phyloP scores from a whole-genome alignment of 2,329 filamentous ascomycete species.

The Leptoxyphium fumago region DNA sequence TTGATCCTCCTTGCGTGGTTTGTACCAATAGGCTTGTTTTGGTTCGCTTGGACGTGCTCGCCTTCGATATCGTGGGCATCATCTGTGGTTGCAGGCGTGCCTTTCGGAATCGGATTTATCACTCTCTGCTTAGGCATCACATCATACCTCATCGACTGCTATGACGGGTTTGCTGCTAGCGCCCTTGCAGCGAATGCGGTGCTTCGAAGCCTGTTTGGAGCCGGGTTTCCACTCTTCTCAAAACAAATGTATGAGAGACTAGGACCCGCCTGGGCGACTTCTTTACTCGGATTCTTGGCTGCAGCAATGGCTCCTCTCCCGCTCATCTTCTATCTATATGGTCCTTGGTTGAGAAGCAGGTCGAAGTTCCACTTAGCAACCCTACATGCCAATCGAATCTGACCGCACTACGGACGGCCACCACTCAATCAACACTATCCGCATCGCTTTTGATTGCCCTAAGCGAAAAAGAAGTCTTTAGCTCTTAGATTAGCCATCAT shows the following conservation, averaged over 20 bases:
- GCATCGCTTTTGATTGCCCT: too few relatives aligned
- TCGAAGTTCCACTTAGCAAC: constrained; percentile 12
- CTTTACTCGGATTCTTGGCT: constrained; percentile 31
- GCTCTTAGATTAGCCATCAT: too few relatives aligned
- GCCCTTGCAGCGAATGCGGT: constrained; percentile 19
- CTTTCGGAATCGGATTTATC: not conserved
- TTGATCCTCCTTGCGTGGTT: constrained; percentile 2
- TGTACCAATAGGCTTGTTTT: constrained; percentile 21
- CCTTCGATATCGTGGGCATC: constrained; percentile 23
- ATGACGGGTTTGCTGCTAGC: constrained; percentile 23
- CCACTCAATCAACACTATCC: too few relatives aligned
- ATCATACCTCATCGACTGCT: constrained; percentile 41
- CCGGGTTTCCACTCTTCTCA: constrained; percentile 17
- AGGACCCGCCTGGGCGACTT: constrained; percentile 16
- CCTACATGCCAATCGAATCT: too few relatives aligned
- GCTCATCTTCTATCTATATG: constrained; percentile 19
- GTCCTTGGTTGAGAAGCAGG: constrained; percentile 10
- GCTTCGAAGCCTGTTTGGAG: constrained; percentile 14
- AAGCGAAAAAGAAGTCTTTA: too few relatives aligned
- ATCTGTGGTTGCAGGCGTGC: not conserved
- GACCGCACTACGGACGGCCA: too few relatives aligned
- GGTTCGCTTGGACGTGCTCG: constrained; percentile 20
- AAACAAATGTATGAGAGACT: constrained; percentile 17
- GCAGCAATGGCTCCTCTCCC: constrained; percentile 19
- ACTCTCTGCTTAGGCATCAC: constrained; percentile 19